Percentiles rank a stretch among this genome's conserved stretches.
Evolutionary conservation across 2,329 filamentous ascomycete genomes (phyloP).

Genomic region (Colletotrichum acutatum): DNA sequence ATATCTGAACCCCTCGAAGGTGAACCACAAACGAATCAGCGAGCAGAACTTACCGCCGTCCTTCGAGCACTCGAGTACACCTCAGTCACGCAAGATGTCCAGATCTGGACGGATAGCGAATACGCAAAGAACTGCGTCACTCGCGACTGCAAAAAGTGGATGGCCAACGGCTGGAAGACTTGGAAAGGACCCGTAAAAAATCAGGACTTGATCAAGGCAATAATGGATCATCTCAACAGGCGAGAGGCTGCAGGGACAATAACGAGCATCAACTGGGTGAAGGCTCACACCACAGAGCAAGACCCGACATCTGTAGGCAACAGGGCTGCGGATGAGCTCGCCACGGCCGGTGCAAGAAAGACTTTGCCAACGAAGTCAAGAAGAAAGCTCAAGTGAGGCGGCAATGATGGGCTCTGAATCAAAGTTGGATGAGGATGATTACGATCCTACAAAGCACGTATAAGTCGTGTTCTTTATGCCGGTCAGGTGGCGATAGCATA

Average conservation of each 20-base stretch:
- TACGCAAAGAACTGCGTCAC: conserved; percentile 93
- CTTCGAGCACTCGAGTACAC: conserved; percentile 83
- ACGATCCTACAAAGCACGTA: neutral
- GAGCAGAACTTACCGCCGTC: conserved; percentile 93
- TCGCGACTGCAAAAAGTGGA: conserved; percentile 78
- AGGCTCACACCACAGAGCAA: conserved; percentile 78
- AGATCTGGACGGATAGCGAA: conserved; percentile 88
- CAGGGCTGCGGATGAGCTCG: conserved; percentile 81
- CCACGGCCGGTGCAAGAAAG: conserved; percentile 62
- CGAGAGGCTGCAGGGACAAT: conserved; percentile 67
- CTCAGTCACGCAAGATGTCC: conserved; percentile 73
- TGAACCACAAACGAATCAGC: conserved; percentile 88
- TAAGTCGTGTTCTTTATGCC: neutral
- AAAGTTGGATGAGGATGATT: neutral
- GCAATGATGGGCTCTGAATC: neutral
- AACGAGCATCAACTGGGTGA: conserved; percentile 88
- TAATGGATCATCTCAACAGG: conserved; percentile 66
- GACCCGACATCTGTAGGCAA: conserved; percentile 66
- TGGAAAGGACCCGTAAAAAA: conserved; percentile 83
- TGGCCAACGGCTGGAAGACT: conserved; percentile 81
- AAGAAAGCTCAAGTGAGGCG: conserved; percentile 14
- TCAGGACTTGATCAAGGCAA: conserved; percentile 79
- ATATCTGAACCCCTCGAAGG: conserved; percentile 82
- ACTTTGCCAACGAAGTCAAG: neutral
- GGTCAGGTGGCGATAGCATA: neutral